Base-by-base conservation (phyloP, 2,329 filamentous ascomycete genomes). In the Clonostachys byssicola region DNA sequence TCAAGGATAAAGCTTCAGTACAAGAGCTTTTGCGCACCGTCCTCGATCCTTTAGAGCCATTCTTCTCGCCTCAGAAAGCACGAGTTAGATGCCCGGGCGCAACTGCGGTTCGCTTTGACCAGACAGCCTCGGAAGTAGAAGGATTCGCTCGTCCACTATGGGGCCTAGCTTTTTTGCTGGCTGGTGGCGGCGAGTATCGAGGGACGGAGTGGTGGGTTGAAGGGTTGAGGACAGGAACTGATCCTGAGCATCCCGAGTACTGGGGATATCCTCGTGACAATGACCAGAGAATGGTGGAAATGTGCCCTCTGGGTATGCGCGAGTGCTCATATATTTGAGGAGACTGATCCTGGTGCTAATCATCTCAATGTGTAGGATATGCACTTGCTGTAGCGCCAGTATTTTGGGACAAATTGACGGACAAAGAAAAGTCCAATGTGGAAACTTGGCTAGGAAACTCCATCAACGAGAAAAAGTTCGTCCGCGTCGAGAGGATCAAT, bases 221-320 rank as follows among this genome's bases (percentile, higher is more conserved):
- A 50, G 88, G 88, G 5, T 71, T 92, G 47, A 80, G 81, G 52
- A 75, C 81, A 34, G 88, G 87, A 1, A 90, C 86, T 0, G 81
- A 92, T 55, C 86, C 86, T 0, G 73, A 81, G 42, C 80, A 71
- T 48, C 74, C 79, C 0, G 88, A 91, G 64, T 92, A 85, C 58
- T 92, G 88, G 88, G 88, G 87, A 0, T 83, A 81, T 47, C 86
- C 88, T 52, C 76, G 83, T 53, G 86, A 91, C 59, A 83, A 85
- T 48, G 88, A 92, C 59, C 88, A 92, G 71, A 74, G 88, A 23
- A 92, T 92, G 88, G 88, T 92, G 3, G 88, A 92, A 62, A 89
- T 90, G 76, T 91, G 87, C 60, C 87, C 88, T 1, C 75, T 92
- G 49, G 88, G 74, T 73, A 61, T 50, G 60, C 10, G 2, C 23